Base-by-base conservation (phyloP, 768 basidiomycete species). In the Calocybe gangraenosa region DNA sequence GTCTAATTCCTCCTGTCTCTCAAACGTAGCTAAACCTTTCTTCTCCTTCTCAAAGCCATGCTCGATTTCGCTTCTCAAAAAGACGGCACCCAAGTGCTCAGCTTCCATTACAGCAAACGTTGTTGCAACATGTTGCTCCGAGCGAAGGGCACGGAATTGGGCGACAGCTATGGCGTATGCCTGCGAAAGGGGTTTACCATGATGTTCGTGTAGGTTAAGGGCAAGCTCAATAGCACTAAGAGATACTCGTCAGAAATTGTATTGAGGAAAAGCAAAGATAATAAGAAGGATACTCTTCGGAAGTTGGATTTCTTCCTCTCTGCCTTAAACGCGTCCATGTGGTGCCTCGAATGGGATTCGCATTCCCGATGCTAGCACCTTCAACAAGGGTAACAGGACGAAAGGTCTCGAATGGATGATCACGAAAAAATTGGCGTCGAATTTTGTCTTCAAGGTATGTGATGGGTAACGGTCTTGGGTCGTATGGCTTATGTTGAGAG, bases 321-420 rank as follows among this genome's bases (percentile, higher is more conserved):
- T 98, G 93, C 50, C 79, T 67, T 50, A 99, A 64, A 52, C 86
- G 70, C 44, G 74, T 83, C 96, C 96, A 99, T 17, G 69, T 66
- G 38, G 58, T 53, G 0, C 86, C 92, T 25, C 59, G 64, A 2
- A 87, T 58, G 13, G 74, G 72, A 56, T 85, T 79, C 34, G 76
- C 69, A 15, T 72, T 66, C 57, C 76, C 72, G 40, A 89, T 70
- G 14, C 61, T 62, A 15, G 70, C 79, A 13, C 73, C 74, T 66
- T 99, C 96, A 0, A 89, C 79, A 41, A 99, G 62, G 9, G 78
- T 82, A 7, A 73, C 71, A 1, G 92, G 82, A 34, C 94, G 75
- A 65, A 94, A 88, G 1, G 92, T 86, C 67, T 99, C 94, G 59
- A 96, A 96, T 6, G 96, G 93, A 62, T 96, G 94, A 69, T 99